Base-by-base conservation (phyloP, 306 rosid genomes). In the Fragaria nilgerrensis region DNA sequence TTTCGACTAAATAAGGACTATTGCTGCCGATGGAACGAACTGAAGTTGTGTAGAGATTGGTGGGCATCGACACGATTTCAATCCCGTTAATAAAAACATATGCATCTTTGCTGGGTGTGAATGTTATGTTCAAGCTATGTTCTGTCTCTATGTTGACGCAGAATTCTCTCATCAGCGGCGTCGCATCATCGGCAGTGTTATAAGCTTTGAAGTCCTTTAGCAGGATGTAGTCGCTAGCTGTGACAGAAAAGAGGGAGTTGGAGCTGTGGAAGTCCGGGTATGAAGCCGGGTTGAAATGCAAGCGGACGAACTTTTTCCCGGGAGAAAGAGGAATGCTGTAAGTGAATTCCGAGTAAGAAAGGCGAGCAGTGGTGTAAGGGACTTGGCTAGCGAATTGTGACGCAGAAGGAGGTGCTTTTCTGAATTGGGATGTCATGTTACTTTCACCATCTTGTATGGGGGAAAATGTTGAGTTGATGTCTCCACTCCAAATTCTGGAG, bases 11-110 rank as follows among this genome's bases (percentile, higher is more conserved):
- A 50, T 13, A 50, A 4, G 8, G 3, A 0, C 0, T 1, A 10
- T 14, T 7, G 52, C 7, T 22, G 16, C 67, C 67, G 9, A 37
- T 6, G 15, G 2, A 1, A 3, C 3, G 3, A 10, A 20, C 29
- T 2, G 45, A 17, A 0, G 34, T 8, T 11, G 72, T 45, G 79
- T 88, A 86, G 66, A 91, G 89, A 43, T 85, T 58, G 17, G 67
- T 12, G 1, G 98, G 98, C 96, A 91, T 89, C 39, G 97, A 91
- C 3, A 93, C 61, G 0, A 93, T 77, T 69, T 93, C 96, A 14
- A 91, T 91, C 47, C 92, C 97, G 3, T 91, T 93, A 16, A 91
- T 55, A 65, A 93, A 93, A 50, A 88, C 93, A 32, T 81, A 87
- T 0, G 85, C 72, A 13, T 75, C 83, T 45, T 72, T 63, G 64